Base-by-base conservation (phyloP, 352 stramenopile genomes). In the Aphanomyces invadans region DNA sequence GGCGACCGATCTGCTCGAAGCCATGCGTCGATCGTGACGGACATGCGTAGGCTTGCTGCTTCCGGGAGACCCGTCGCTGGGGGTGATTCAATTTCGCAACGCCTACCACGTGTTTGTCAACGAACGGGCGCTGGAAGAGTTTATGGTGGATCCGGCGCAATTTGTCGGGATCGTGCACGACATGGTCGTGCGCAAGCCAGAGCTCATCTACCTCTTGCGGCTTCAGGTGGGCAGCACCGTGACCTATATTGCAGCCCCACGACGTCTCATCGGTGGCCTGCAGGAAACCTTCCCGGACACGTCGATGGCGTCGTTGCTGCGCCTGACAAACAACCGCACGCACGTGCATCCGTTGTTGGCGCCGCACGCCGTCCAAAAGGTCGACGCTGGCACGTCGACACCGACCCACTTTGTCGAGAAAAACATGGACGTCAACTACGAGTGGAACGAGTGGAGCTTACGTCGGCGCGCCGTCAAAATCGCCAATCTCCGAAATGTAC, bases 371-470 rank as follows among this genome's bases (percentile, higher is more conserved):
- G 75, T 74, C 1, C 80, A 83, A 39, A 95, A 92, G 73, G 75
- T 89, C 5, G 90, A 98, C 70, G 88, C 85, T 21, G 83, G 77
- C 55, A 97, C 89, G 32, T 78, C 83, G 63, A 98, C 92, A 31
- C 93, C 92, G 5, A 79, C 80, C 25, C 92, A 98, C 72, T 97
- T 98, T 76, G 60, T 95, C 4, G 88, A 98, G 55, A 96, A 92
- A 73, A 73, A 88, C 68, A 87, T 97, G 19, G 91, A 97, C 76
- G 81, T 81, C 65, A 82, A 85, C 46, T 98, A 98, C 74, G 84
- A 96, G 55, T 98, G 91, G 90, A 98, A 98, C 76, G 91, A 98
- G 72, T 98, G 93, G 93, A 89, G 80, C 56, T 75, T 98, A 48
- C 80, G 92, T 15, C 82, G 88, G 42, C 84, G 88, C 36, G 90